Evolutionary conservation across 108 stramenopile genomes (phyloP).

Genomic region (Cyclostephanos tholiformis): DNA sequence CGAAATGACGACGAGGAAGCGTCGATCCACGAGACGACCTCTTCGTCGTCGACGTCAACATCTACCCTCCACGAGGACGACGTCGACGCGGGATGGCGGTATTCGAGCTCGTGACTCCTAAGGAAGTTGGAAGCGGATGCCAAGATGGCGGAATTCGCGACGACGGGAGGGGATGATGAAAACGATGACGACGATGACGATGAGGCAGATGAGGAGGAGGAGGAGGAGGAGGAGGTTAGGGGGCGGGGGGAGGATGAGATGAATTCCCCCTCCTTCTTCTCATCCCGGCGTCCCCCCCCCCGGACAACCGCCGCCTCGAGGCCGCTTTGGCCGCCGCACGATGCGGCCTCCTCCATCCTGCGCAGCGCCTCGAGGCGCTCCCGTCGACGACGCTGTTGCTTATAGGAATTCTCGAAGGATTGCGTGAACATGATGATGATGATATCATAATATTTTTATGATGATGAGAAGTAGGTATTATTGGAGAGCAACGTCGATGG

Average conservation of each 20-base stretch:
- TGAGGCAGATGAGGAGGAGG: conserved; percentile 15
- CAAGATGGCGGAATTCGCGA: neutral
- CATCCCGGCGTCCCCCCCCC: neutral
- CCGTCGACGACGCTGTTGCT: conserved; percentile 40
- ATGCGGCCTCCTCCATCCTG: conserved; percentile 49
- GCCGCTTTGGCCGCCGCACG: no score
- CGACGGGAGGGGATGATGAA: neutral
- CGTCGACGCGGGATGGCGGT: neutral
- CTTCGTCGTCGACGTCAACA: neutral
- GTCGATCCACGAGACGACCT: conserved; percentile 25
- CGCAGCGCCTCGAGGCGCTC: conserved; percentile 39
- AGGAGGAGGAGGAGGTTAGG: no score
- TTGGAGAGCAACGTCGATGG: no score
- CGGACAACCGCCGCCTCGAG: neutral
- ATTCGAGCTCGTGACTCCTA: neutral
- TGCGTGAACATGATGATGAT: neutral
- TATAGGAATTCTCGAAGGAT: conserved; percentile 20
- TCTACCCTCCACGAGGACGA: neutral
- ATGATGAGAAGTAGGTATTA: no score
- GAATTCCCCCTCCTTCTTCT: no score
- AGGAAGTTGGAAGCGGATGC: conserved; percentile 6
- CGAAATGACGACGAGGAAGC: neutral
- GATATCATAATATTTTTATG: no score
- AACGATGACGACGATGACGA: neutral
- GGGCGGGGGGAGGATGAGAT: no score